These are phyloP conservation scores for Botryotinia narcissicola DNA, from an alignment of 2,329 filamentous ascomycete species.

Conservation along the genomic window DNA sequence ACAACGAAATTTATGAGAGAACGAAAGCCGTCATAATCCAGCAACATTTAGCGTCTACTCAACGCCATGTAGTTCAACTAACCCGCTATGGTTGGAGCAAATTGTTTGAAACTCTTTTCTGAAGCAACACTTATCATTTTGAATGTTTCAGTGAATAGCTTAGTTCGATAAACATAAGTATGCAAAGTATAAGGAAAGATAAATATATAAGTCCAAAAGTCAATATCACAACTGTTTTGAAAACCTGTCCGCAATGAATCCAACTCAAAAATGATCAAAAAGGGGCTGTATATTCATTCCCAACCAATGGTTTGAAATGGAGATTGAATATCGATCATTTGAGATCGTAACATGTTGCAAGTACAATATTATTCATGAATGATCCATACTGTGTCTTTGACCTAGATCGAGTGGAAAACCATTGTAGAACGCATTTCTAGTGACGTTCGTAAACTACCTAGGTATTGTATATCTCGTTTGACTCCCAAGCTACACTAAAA, in stretches of 20 bases:
- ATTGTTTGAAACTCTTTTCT: neutral
- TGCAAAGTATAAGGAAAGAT: neutral
- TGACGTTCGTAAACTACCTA: neutral
- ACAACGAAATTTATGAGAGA: neutral
- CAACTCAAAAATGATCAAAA: neutral
- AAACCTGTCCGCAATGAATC: neutral
- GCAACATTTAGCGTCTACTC: neutral
- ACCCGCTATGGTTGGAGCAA: neutral
- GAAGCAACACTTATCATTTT: neutral
- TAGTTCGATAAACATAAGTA: too few species aligned
- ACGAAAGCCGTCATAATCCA: too few species aligned
- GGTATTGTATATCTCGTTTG: neutral
- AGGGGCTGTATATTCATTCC: neutral
- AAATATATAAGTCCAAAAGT: neutral
- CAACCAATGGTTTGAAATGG: neutral
- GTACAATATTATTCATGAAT: too few species aligned
- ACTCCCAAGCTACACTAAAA: neutral
- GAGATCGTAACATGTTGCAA: neutral
- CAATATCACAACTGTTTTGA: neutral
- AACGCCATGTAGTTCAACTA: neutral
- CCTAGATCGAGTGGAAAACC: neutral
- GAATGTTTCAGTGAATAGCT: neutral
- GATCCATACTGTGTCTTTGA: fast-evolving
- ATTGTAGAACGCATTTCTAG: neutral
- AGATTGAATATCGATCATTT: neutral